Conservation (phyloP, 75 land plant genomes). For the Picea sitchensis region DNA sequence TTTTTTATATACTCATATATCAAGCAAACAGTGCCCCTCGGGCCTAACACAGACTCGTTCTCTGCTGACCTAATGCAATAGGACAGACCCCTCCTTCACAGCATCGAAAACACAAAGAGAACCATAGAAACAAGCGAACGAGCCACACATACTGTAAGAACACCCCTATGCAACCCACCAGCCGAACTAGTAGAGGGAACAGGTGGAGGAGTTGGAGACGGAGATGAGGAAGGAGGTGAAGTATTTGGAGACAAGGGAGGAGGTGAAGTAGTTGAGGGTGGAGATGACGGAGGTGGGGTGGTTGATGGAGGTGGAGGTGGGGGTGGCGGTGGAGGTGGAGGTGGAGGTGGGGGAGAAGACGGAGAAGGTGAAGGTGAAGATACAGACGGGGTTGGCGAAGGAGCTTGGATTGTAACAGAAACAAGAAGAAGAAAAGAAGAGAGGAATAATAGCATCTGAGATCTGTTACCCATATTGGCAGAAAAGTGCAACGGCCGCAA, state of each 20-base stretch:
- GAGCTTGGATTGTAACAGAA: constrained; percentile 3
- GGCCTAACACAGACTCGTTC: constrained; percentile 38
- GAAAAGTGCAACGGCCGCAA: background rate
- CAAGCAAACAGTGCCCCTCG: no score
- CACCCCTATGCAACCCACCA: background rate
- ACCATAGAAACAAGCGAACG: background rate
- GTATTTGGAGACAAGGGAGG: no score
- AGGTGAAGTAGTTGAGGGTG: no score
- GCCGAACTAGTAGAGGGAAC: background rate
- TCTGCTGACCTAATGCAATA: constrained; percentile 53
- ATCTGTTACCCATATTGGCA: background rate
- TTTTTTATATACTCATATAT: no score
- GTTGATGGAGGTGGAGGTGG: no score
- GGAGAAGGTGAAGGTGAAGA: background rate
- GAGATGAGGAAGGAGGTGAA: background rate
- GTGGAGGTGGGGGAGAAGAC: no score
- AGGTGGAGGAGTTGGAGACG: background rate
- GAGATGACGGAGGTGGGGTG: no score
- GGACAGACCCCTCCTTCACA: background rate
- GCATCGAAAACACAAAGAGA: background rate
- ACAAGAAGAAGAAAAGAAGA: background rate
- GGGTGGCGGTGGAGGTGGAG: no score
- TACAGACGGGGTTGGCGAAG: constrained; percentile 8
- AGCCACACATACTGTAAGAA: background rate
- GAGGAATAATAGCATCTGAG: background rate